A percentile compares a stretch with the other conserved stretches of the same genome.
Conservation (phyloP, 2,329 filamentous ascomycete genomes). For the Septoria linicola region DNA sequence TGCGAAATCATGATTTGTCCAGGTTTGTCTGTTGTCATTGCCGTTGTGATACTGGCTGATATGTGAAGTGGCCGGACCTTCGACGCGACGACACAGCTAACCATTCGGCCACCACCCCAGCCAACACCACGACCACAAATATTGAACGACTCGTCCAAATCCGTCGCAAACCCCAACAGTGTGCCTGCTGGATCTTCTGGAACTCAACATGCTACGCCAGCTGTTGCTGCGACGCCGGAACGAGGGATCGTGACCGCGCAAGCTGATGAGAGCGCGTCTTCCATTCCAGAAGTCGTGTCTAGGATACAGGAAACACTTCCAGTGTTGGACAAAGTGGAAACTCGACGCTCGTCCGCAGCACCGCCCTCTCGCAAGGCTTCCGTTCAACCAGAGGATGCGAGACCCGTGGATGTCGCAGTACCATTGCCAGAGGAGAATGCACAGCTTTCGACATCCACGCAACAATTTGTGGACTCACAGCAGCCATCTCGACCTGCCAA, state of each 20-base stretch:
- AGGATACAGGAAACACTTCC: conserved; percentile 7
- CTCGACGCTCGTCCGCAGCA: background rate
- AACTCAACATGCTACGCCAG: conserved; percentile 10
- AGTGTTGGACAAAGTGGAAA: background rate
- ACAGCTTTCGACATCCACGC: conserved; percentile 26
- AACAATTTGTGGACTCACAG: conserved; percentile 29
- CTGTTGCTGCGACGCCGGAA: conserved; percentile 21
- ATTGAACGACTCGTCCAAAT: conserved; percentile 34
- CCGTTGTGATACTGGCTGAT: conserved; percentile 9
- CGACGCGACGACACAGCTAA: conserved; percentile 49
- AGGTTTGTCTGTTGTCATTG: conserved; percentile 13
- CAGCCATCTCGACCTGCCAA: conserved; percentile 34
- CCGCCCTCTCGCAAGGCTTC: conserved; percentile 9
- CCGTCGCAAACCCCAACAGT: conserved; percentile 29
- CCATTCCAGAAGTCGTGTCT: conserved; percentile 15
- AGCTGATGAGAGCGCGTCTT: conserved; percentile 10
- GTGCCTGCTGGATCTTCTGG: conserved; percentile 14
- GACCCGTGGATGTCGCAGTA: conserved; percentile 27
- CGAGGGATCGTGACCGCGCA: conserved; percentile 19
- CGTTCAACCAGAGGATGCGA: conserved; percentile 14
- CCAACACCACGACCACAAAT: conserved; percentile 32
- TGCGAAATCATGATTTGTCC: conserved; percentile 17
- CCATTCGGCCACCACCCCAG: conserved; percentile 41
- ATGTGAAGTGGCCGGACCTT: conserved; percentile 55
- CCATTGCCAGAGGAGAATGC: conserved; percentile 33